Percentiles rank a stretch among this genome's conserved stretches.
phyloP scores from a whole-genome alignment of 768 basidiomycete species.

The Kwoniella shandongensis region DNA sequence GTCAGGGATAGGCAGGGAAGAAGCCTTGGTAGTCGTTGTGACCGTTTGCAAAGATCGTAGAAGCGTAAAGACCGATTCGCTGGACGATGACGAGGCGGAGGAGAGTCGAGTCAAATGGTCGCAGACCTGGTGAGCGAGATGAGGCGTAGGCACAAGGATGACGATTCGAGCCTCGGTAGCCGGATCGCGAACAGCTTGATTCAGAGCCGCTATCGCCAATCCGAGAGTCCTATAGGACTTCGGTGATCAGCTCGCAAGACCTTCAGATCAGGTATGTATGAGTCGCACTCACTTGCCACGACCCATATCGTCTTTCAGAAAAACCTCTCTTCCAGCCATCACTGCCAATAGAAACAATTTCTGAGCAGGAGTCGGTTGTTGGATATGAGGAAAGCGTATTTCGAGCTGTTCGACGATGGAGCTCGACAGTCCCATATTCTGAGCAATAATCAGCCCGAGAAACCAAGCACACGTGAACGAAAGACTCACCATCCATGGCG shows the following conservation, averaged over 20 bases:
- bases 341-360: slow-evolving; percentile 16
- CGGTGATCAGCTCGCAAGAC: background rate
- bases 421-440: slow-evolving; percentile 1
- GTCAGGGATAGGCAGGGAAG: slow-evolving; percentile 5
- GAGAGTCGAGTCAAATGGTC: slow-evolving; percentile 3
- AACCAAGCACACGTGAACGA: too few relatives aligned
- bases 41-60: slow-evolving; percentile 1
- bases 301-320: slow-evolving; percentile 27
- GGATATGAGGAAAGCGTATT: slow-evolving; percentile 17
- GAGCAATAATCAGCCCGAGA: background rate
- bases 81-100: background rate
- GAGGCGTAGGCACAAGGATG: slow-evolving; percentile 16
- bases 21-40: background rate
- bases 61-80: slow-evolving; percentile 2
- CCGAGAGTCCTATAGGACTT: slow-evolving; percentile 12
- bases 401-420: slow-evolving; percentile 1
- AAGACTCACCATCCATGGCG: too few relatives aligned
- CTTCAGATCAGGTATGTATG: too few relatives aligned
- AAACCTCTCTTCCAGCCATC: slow-evolving; percentile 19
- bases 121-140: slow-evolving; percentile 19
- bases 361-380: slow-evolving; percentile 24
- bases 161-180: background rate
- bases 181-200: background rate
- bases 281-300: slow-evolving; percentile 28
- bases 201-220: slow-evolving; percentile 14